phyloP scores from a whole-genome alignment of 106 monocot species.

The Phalaenopsis aphrodite region DNA sequence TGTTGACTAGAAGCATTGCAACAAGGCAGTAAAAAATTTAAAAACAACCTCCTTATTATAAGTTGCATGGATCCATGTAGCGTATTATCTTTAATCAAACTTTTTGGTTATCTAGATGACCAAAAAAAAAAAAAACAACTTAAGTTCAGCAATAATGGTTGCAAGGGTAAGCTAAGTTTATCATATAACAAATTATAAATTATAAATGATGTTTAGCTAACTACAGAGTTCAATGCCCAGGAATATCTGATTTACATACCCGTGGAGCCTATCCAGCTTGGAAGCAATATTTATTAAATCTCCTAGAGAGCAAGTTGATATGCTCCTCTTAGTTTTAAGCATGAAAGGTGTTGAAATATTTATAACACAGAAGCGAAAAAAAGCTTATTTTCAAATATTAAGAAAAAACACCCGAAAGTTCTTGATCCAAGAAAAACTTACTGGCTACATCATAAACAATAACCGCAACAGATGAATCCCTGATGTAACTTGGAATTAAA shows the following conservation, averaged over 20 bases:
- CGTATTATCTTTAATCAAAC: background rate
- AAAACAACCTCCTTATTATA: background rate
- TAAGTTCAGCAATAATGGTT: background rate
- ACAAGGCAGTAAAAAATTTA: background rate
- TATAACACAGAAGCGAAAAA: background rate
- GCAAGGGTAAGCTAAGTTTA: background rate
- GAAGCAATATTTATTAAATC: background rate
- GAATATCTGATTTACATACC: background rate
- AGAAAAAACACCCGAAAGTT: background rate
- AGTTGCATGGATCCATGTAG: background rate
- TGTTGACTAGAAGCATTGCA: background rate
- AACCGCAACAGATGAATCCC: constrained; percentile 26
- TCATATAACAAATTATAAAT: background rate
- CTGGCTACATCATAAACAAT: constrained; percentile 27
- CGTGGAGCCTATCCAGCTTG: background rate
- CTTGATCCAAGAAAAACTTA: constrained; percentile 9
- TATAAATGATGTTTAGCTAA: background rate
- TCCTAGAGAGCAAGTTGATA: too few species aligned
- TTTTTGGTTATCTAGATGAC: too few species aligned
- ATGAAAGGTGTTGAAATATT: background rate
- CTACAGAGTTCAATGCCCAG: background rate
- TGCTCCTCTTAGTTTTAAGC: background rate
- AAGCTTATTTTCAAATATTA: background rate
- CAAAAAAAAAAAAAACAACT: background rate
- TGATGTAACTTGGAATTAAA: constrained; percentile 27